These are phyloP conservation scores for Calocybe gangraenosa DNA, from an alignment of 768 basidiomycete genomes.

Conservation along the genomic window DNA sequence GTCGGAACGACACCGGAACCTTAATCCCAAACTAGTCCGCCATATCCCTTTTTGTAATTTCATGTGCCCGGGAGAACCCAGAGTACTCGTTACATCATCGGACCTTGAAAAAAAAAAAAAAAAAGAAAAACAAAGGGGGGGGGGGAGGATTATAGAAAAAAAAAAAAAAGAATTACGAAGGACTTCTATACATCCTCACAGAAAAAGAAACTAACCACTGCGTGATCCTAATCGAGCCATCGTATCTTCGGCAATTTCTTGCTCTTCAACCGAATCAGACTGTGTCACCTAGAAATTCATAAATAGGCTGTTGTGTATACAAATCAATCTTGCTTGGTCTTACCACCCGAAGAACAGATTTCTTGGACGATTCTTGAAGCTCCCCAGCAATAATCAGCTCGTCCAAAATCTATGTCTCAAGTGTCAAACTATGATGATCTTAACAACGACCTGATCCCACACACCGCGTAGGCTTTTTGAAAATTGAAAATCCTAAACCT, in stretches of 20 bases:
- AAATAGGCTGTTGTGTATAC: background rate
- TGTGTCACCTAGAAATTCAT: constrained; percentile 66
- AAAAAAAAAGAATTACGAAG: constrained; percentile 11
- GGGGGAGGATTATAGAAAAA: constrained; percentile 18
- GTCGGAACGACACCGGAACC: constrained; percentile 18
- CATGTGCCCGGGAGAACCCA: background rate
- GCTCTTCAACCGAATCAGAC: constrained; percentile 79
- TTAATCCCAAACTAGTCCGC: constrained; percentile 2
- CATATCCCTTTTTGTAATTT: background rate
- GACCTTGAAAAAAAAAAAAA: constrained; percentile 32
- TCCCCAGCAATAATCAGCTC: constrained; percentile 97
- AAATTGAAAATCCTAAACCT: constrained; percentile 94
- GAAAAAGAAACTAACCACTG: constrained; percentile 47
- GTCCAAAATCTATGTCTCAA: constrained; percentile 65
- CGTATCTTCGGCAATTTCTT: constrained; percentile 79
- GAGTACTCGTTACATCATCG: constrained; percentile 33
- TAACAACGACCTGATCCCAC: constrained; percentile 9
- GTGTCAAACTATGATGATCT: background rate
- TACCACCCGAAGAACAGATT: constrained; percentile 64
- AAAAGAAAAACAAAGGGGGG: too few relatives aligned
- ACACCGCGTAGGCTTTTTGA: constrained; percentile 94
- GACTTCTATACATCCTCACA: background rate
- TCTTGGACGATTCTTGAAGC: constrained; percentile 96
- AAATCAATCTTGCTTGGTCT: constrained; percentile 8
- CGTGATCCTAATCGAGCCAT: constrained; percentile 75